Base-by-base conservation (phyloP, 352 stramenopile species). In the Pythium aristosporum region DNA sequence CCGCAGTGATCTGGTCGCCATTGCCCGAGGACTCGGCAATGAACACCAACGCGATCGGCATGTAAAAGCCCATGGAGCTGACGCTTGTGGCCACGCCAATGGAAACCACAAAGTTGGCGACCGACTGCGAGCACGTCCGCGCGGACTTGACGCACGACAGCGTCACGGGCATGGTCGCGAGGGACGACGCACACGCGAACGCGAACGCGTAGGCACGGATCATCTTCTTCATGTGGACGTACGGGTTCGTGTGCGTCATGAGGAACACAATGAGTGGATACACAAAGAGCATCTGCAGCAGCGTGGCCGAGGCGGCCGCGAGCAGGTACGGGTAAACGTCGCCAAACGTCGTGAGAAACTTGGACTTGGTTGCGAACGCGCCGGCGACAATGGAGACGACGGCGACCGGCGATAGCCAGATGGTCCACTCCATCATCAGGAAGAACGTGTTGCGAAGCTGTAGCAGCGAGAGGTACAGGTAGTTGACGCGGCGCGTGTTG, bases 51-150 rank as follows among this genome's bases (percentile, higher is more conserved):
- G 70, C 75, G 47, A 93, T 77, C 7, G 80, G 80, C 41, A 80
- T 80, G 62, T 90, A 89, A 61, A 77, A 82, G n/a, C 75, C 80
- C 15, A 68, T 71, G 20, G 65, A 77, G 0, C 75, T 82, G 53
- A 88, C 74, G 69, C 88, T 87, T 10, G 78, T 79, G 15, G 74
- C 72, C 11, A 86, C 80, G 21, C 81, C 82, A 25, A 92, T 79
- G 11, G 81, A 91, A 51, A 92, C 70, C n/a, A 89, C 76, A 46
- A 91, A 87, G 30, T 88, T 89, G n/a, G 78, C 76, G 11, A 92
- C 74, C 42, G 84, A 89, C 56, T 84, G 79, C 23, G 81, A 90
- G 49, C 78, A 88, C 65, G 82, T 69, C 8, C 73, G 65, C 13
- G 81, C 79, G n/a, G 82, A 79, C 41, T 87, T 78, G 15, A 93